phyloP scores from a whole-genome alignment of 2,329 filamentous ascomycete genomes.

The Leptographium galeiforme region DNA sequence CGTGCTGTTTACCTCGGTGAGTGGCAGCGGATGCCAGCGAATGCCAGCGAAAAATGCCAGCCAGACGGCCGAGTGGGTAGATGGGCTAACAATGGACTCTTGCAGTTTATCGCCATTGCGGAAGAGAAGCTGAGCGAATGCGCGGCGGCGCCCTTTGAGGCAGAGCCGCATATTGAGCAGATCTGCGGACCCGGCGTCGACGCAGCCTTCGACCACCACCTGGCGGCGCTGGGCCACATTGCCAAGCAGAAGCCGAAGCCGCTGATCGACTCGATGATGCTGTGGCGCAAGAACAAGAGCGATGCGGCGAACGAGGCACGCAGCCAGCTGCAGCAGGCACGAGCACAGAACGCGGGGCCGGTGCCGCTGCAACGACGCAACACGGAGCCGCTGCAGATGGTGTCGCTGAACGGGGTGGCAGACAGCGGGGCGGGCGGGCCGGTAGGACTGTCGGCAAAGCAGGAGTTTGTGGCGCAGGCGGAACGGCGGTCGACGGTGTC shows the following conservation, averaged over 20 bases:
- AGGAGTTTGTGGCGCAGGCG: conserved; percentile 63
- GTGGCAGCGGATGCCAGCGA: conserved; percentile 15
- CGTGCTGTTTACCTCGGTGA: conserved; percentile 82
- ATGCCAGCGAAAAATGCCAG: too few species aligned
- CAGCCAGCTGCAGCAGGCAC: conserved; percentile 40
- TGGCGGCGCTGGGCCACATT: conserved; percentile 86
- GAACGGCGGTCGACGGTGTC: conserved; percentile 88
- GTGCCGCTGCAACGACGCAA: conserved; percentile 53
- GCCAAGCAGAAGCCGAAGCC: conserved; percentile 88
- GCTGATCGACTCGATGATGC: conserved; percentile 92
- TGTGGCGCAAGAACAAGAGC: conserved; percentile 93
- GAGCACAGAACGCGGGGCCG: conserved; percentile 19
- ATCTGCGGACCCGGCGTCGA: conserved; percentile 88
- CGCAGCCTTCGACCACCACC: conserved; percentile 81
- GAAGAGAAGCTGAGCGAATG: conserved; percentile 91
- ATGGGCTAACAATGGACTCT: background rate
- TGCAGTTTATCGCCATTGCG: conserved; percentile 80
- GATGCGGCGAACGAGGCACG: conserved; percentile 67
- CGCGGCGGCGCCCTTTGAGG: conserved; percentile 64
- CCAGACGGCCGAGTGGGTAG: background rate
- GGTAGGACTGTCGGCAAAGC: conserved; percentile 34
- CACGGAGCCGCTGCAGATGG: conserved; percentile 51
- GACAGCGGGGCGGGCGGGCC: conserved; percentile 20
- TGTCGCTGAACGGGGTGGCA: conserved; percentile 15
- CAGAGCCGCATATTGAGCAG: conserved; percentile 71